Evolutionary conservation across 148 eudicot genomes (phyloP).

Genomic region (Fagopyrum tataricum): DNA sequence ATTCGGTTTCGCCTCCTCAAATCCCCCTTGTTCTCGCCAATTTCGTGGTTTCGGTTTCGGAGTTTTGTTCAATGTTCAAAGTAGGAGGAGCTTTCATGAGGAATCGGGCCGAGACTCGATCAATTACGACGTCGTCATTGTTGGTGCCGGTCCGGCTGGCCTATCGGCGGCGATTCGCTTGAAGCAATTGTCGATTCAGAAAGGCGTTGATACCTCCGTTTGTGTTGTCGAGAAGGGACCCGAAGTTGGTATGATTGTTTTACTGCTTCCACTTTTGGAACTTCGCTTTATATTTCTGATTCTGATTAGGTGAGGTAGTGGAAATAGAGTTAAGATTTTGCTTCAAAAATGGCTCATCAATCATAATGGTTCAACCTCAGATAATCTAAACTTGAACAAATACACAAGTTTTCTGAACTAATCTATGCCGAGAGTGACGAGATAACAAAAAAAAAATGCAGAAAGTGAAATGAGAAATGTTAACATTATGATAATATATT

Average conservation of each 20-base stretch:
- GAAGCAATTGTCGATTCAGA: constrained; percentile 63
- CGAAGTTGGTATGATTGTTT: constrained; percentile 62
- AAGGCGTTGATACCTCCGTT: constrained; percentile 68
- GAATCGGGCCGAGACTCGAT: constrained; percentile 49
- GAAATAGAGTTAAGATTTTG: neutral
- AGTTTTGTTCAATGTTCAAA: constrained; percentile 18
- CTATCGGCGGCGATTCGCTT: constrained; percentile 83
- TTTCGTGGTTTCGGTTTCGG: constrained; percentile 19
- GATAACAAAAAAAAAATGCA: neutral
- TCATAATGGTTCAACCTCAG: neutral
- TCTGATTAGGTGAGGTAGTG: neutral
- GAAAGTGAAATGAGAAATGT: neutral
- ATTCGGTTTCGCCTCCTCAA: constrained; percentile 3
- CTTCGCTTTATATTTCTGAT: neutral
- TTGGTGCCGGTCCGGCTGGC: constrained; percentile 97
- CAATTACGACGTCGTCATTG: constrained; percentile 80
- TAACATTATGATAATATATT: neutral
- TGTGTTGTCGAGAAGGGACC: constrained; percentile 97
- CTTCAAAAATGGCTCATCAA: neutral
- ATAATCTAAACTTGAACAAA: no score
- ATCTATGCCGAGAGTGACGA: neutral
- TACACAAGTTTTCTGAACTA: neutral
- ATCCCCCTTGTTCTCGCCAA: constrained; percentile 3
- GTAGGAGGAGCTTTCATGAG: constrained; percentile 32
- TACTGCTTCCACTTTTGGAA: neutral